Conservation (phyloP, 2,329 filamentous ascomycete genomes). For the Thielaviopsis cerberus region DNA sequence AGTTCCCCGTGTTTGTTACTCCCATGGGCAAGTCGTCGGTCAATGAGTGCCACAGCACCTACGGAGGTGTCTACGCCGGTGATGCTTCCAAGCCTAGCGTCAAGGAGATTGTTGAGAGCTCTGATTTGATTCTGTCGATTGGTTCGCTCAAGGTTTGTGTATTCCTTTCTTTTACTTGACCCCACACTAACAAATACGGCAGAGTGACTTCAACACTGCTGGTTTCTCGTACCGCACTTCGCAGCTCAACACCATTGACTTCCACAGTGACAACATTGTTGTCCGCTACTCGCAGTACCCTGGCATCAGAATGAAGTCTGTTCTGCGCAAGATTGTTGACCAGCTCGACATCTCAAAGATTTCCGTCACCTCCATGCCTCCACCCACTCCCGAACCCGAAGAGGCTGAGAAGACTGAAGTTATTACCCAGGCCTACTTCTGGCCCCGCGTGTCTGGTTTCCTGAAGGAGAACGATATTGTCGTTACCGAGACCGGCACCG, state of each 20-base stretch:
- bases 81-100: conserved; percentile 49
- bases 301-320: conserved; percentile 57
- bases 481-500: conserved; percentile 72
- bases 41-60: conserved; percentile 56
- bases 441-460: conserved; percentile 58
- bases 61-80: conserved; percentile 74
- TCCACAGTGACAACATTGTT: conserved; percentile 55
- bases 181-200: neutral
- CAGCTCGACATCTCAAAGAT: conserved; percentile 39
- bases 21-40: conserved; percentile 80
- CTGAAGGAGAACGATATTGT: conserved; percentile 56
- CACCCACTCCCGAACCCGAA: conserved; percentile 22
- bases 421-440: conserved; percentile 58
- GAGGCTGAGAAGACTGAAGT: conserved; percentile 21
- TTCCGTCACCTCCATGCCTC: conserved; percentile 25
- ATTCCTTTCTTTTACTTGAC: neutral
- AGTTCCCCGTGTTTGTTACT: conserved; percentile 67
- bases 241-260: conserved; percentile 60
- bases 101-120: conserved; percentile 43
- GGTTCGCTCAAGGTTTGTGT: conserved; percentile 36
- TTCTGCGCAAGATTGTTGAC: conserved; percentile 51
- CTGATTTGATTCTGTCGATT: conserved; percentile 53
- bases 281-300: conserved; percentile 68
- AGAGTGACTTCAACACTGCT: conserved; percentile 66
- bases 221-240: conserved; percentile 67